A percentile compares a stretch with the other conserved stretches of the same genome.
phyloP scores from a whole-genome alignment of 371 early-diverging fungal species.

The Gilbertella persicaria region DNA sequence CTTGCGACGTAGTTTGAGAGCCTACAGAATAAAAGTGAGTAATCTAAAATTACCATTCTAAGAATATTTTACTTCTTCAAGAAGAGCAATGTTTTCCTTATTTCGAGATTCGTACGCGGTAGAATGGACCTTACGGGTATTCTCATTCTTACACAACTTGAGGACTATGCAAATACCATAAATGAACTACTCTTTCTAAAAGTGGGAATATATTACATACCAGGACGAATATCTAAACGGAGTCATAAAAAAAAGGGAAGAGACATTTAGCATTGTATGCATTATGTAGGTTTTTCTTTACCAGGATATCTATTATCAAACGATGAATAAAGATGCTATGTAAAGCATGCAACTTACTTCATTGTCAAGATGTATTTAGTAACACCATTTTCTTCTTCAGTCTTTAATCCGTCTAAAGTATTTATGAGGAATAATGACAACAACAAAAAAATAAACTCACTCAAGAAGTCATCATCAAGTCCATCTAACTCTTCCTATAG shows the following conservation, averaged over 20 bases:
- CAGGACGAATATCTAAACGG: slow-evolving; percentile 43
- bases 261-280: background rate
- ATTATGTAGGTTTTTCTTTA: slow-evolving; percentile 12
- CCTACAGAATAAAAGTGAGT: slow-evolving; percentile 31
- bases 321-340: background rate
- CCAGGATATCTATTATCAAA: slow-evolving; percentile 39
- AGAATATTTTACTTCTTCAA: slow-evolving; percentile 44
- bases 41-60: background rate
- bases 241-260: background rate
- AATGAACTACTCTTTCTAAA: background rate
- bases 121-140: slow-evolving; percentile 57
- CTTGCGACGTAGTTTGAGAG: slow-evolving; percentile 56
- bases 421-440: background rate
- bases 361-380: slow-evolving; percentile 72
- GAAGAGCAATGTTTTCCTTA: slow-evolving; percentile 56
- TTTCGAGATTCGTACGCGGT: slow-evolving; percentile 62
- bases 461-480: slow-evolving; percentile 73
- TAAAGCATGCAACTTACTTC: slow-evolving; percentile 52
- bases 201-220: slow-evolving; percentile 25
- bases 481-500: slow-evolving; percentile 74
- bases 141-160: slow-evolving; percentile 61
- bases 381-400: slow-evolving; percentile 61
- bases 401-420: slow-evolving; percentile 44
- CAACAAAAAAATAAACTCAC: slow-evolving; percentile 13
- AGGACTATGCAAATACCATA: slow-evolving; percentile 34